Conservation (phyloP, 805 yeast species). For the Kluyveromyces starmeri region DNA sequence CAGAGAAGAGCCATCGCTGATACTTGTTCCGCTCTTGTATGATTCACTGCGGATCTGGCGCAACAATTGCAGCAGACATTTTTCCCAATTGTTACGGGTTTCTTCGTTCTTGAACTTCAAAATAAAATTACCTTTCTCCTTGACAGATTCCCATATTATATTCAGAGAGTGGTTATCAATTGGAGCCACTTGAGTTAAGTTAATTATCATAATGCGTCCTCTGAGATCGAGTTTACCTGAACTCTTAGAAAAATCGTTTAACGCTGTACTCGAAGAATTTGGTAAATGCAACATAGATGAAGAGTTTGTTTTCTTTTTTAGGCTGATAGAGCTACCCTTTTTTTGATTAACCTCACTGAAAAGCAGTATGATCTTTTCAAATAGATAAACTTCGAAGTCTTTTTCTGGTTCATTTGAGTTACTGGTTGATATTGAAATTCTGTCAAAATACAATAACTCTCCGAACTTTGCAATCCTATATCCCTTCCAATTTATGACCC, state of each 20-base stretch:
- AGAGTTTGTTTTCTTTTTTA: slow-evolving; percentile 30
- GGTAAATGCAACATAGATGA: slow-evolving; percentile 11
- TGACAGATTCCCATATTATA: slow-evolving; percentile 75
- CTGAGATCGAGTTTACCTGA: slow-evolving; percentile 49
- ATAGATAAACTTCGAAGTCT: slow-evolving; percentile 82
- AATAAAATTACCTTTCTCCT: slow-evolving; percentile 79
- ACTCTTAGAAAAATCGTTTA: slow-evolving; percentile 12
- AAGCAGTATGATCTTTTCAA: slow-evolving; percentile 59
- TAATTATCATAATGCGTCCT: slow-evolving; percentile 75
- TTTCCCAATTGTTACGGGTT: slow-evolving; percentile 72
- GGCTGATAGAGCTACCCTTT: slow-evolving; percentile 38
- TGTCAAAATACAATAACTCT: slow-evolving; percentile 67
- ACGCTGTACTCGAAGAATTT: slow-evolving; percentile 11
- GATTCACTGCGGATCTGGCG: slow-evolving; percentile 28
- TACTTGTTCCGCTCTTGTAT: slow-evolving; percentile 22
- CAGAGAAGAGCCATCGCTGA: slow-evolving; percentile 18
- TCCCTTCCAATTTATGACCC: slow-evolving; percentile 90
- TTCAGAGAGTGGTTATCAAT: slow-evolving; percentile 49
- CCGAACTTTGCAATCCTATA: slow-evolving; percentile 75
- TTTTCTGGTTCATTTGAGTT: slow-evolving; percentile 56
- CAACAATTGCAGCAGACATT: slow-evolving; percentile 40
- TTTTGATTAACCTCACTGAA: slow-evolving; percentile 52
- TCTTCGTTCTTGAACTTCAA: slow-evolving; percentile 81
- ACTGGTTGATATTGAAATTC: slow-evolving; percentile 41
- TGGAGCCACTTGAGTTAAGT: slow-evolving; percentile 41